Evolutionary conservation across 768 basidiomycete genomes (phyloP).

Genomic region (Lentinula boryana): DNA sequence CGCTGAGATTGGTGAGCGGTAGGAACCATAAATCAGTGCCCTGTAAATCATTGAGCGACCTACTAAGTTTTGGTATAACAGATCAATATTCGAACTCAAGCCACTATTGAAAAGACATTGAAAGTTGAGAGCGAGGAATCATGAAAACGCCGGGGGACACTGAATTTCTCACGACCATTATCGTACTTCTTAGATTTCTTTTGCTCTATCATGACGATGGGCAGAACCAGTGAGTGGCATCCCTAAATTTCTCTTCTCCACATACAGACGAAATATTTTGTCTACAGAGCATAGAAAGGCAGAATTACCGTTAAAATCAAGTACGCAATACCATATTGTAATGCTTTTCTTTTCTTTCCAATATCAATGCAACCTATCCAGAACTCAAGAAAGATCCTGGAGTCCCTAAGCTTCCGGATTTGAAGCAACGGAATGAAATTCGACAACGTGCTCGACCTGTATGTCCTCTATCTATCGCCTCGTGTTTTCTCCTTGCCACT

Average conservation of each 20-base stretch:
- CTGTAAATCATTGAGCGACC: too few relatives aligned
- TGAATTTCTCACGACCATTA: too few relatives aligned
- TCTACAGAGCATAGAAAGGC: constrained; percentile 32
- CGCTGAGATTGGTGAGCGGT: too few relatives aligned
- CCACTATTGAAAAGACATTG: too few relatives aligned
- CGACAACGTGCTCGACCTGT: constrained; percentile 39
- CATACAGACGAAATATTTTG: neutral
- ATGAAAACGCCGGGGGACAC: too few relatives aligned
- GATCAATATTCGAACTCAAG: too few relatives aligned
- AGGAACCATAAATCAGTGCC: too few relatives aligned
- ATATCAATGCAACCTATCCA: constrained; percentile 18
- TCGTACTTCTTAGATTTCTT: neutral
- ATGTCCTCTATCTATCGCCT: constrained; percentile 14
- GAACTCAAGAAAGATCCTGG: constrained; percentile 89
- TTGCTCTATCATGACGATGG: constrained; percentile 25
- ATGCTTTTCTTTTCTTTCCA: neutral
- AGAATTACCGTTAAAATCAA: constrained; percentile 27
- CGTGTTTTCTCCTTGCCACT: neutral
- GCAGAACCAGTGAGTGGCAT: constrained; percentile 31
- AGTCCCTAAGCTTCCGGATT: constrained; percentile 72
- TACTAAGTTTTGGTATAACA: too few relatives aligned
- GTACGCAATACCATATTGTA: constrained; percentile 1
- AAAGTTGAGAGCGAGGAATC: too few relatives aligned
- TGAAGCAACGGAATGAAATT: constrained; percentile 53
- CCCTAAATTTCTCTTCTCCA: neutral